Evolutionary conservation across 805 yeast species (phyloP), one percentile per base, ranked within the genome.

Genomic region (Geotrichum ghanense): DNA sequence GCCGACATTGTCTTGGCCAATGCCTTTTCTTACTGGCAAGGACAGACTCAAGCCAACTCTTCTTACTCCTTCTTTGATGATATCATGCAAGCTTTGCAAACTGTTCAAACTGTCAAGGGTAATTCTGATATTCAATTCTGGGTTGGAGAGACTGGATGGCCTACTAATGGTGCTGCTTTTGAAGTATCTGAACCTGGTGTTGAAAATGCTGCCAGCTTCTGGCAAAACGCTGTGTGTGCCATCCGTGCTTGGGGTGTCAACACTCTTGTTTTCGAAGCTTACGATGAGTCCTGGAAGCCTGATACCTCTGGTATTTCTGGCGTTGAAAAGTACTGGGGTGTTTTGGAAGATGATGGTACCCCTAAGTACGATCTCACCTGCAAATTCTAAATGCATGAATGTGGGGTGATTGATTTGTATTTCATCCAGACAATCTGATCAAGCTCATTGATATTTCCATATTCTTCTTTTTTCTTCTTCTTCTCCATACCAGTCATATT

Each of bases 111-210:
- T 56, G 67, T 76, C 57, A 89, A 90, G 74, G 96, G 95, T 52
- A 69, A 83, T 50, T 81, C 90, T 49, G 89, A 87, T 67, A 75
- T 90, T 58, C 74, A 79, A 48, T 87, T 89, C 74, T 89, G 90
- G 88, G 92, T 88, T 59, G 96, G 97, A 67, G 96, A 89, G 73
- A 88, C 97, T 54, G 96, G 97, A 57, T 88, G 96, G 95, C 95
- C 96, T 64, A 76, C 95, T 26, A 79, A 74, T 3, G 97, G 97
- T 66, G 77, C 86, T 50, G 67, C 70, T 61, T 88, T 68, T 58
- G 87, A 78, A 62, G 49, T 60, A 53, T 70, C 96, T 45, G 63
- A 66, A 23, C 96, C 97, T 59, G 64, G 80, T 58, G 74, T 77
- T 48, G 71, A 61, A 35, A 87, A 87, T 60, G 97, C 97, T 50